These are phyloP conservation scores for Psilocybe cubensis DNA, from an alignment of 768 basidiomycete genomes.

Conservation along the genomic window DNA sequence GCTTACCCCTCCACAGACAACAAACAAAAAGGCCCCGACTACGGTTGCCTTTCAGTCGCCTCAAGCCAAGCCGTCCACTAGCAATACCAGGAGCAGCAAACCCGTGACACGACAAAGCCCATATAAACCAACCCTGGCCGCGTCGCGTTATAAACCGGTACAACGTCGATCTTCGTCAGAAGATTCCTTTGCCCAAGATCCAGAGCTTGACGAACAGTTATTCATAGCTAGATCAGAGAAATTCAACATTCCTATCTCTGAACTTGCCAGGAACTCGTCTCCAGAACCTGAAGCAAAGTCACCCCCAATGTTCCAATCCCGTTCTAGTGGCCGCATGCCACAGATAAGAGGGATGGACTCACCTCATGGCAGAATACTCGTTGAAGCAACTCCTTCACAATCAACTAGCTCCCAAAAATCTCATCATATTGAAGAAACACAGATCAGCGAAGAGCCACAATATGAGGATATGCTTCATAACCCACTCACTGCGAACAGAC, in stretches of 20 bases:
- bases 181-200: conserved; percentile 64
- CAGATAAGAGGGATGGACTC: background rate
- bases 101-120: conserved; percentile 18
- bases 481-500: conserved; percentile 12
- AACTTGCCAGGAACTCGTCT: conserved; percentile 41
- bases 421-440: conserved; percentile 28
- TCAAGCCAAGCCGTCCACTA: conserved; percentile 10
- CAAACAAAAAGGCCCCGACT: conserved; percentile 22
- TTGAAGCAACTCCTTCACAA: conserved; percentile 56
- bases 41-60: conserved; percentile 25
- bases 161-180: conserved; percentile 41
- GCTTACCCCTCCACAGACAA: conserved; percentile 9
- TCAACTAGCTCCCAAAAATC: conserved; percentile 41
- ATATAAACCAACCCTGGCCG: conserved; percentile 18
- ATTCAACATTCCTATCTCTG: conserved; percentile 62
- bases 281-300: conserved; percentile 24
- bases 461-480: conserved; percentile 8
- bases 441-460: conserved; percentile 18
- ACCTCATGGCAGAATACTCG: conserved; percentile 35
- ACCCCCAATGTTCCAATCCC: conserved; percentile 11
- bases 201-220: conserved; percentile 48
- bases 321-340: conserved; percentile 8
- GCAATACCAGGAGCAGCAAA: conserved; percentile 13
- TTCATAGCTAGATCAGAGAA: conserved; percentile 50
- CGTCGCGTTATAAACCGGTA: conserved; percentile 22